Percentiles rank a stretch among this genome's conserved stretches.
Conservation (phyloP, 2,329 filamentous ascomycete genomes). For the Colletotrichum musae region DNA sequence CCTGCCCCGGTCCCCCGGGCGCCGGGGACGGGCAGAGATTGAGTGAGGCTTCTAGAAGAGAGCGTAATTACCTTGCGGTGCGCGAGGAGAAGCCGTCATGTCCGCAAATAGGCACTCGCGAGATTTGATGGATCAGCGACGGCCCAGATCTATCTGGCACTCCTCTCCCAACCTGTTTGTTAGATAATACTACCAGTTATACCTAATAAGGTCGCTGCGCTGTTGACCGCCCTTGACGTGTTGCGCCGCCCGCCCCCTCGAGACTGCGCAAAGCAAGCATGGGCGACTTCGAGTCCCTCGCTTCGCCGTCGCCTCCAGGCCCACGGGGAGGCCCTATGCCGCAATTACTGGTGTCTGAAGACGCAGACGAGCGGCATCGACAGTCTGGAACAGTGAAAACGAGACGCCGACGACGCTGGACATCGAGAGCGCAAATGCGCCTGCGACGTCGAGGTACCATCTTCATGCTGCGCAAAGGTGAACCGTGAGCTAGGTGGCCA, state of each 20-base stretch:
- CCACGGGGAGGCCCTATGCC: not conserved
- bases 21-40: constrained; percentile 16
- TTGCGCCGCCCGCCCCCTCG: not conserved
- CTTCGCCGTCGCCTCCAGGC: constrained; percentile 7
- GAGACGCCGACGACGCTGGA: not conserved
- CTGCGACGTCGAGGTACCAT: constrained; percentile 32
- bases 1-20: not conserved
- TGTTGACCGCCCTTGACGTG: not conserved
- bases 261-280: constrained; percentile 36
- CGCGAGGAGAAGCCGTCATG: constrained; percentile 34
- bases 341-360: not conserved
- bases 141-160: constrained; percentile 17
- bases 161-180: not conserved
- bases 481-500: not conserved
- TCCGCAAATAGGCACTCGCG: constrained; percentile 39
- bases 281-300: constrained; percentile 23
- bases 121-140: constrained; percentile 38
- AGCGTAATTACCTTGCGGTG: constrained; percentile 35
- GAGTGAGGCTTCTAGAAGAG: constrained; percentile 25
- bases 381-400: not conserved
- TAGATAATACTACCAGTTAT: not conserved
- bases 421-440: constrained; percentile 33
- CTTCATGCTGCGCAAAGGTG: constrained; percentile 18
- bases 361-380: not conserved
- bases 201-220: not conserved